A percentile compares a stretch with the other conserved stretches of the same genome.
phyloP scores from a whole-genome alignment of 108 stramenopile genomes.

The Nannochloropsis salina region DNA sequence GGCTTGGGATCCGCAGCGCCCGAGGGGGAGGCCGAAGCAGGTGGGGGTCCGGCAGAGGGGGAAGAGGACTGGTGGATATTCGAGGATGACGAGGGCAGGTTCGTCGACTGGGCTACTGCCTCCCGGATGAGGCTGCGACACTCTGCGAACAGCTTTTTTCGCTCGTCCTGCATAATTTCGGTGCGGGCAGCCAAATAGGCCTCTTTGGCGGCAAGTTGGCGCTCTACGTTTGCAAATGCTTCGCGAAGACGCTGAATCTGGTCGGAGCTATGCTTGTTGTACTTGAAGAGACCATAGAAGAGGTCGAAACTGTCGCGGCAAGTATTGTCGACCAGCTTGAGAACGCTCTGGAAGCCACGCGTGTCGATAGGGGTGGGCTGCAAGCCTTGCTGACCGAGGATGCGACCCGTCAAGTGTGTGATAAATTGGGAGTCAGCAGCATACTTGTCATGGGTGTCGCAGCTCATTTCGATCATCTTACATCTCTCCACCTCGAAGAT shows the following conservation, averaged over 20 bases:
- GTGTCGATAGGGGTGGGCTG: constrained; percentile 91
- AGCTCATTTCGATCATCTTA: constrained; percentile 93
- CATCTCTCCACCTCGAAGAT: constrained; percentile 98
- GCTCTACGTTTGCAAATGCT: constrained; percentile 76
- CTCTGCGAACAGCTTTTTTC: constrained; percentile 76
- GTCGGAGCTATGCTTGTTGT: constrained; percentile 67
- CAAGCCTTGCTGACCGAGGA: constrained; percentile 76
- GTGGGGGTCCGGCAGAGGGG: background rate
- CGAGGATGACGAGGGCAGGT: too few relatives aligned
- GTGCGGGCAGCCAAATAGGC: constrained; percentile 81
- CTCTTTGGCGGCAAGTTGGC: constrained; percentile 62
- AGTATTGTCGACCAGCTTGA: constrained; percentile 81
- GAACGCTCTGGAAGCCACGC: constrained; percentile 85
- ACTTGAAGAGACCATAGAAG: constrained; percentile 94
- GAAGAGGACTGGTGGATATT: background rate
- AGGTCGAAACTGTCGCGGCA: constrained; percentile 94
- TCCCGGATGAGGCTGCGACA: constrained; percentile 74
- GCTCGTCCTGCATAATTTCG: constrained; percentile 77
- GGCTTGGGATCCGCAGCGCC: background rate
- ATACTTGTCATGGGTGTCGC: constrained; percentile 85
- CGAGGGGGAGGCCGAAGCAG: background rate
- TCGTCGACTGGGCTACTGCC: constrained; percentile 29
- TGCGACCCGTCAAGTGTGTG: constrained; percentile 95
- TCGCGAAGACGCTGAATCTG: constrained; percentile 66
- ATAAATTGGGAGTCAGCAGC: constrained; percentile 97